Evolutionary conservation across 148 eudicot genomes (phyloP).

Genomic region (Diospyros kaki): DNA sequence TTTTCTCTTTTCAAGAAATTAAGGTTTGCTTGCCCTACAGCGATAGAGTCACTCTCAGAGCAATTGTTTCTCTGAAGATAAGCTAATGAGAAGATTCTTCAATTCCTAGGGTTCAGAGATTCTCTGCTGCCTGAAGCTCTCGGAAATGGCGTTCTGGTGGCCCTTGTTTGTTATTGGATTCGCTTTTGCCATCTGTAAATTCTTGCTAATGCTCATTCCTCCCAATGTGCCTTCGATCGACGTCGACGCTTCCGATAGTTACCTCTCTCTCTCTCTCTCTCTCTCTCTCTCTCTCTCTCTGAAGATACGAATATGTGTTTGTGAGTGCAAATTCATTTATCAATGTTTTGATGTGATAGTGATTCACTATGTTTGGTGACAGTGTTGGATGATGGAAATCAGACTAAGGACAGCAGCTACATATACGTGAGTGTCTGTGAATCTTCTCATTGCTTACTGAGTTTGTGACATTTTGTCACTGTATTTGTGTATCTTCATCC

Average conservation of each 20-base stretch:
- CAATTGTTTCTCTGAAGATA: not conserved
- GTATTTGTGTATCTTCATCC: not conserved
- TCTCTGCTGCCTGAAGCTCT: constrained; percentile 8
- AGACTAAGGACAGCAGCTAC: constrained; percentile 82
- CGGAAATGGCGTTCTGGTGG: constrained; percentile 83
- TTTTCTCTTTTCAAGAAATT: not conserved
- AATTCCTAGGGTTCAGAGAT: constrained; percentile 10
- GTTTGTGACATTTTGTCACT: not conserved
- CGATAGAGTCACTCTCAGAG: not conserved
- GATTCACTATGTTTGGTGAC: constrained; percentile 14
- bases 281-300: too few species aligned
- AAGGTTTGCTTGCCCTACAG: not conserved
- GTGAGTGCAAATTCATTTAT: too few species aligned
- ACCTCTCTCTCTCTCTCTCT: constrained; percentile 23
- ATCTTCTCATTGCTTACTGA: not conserved
- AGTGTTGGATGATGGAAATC: constrained; percentile 90
- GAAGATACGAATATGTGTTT: not conserved
- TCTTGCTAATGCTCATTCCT: constrained; percentile 84
- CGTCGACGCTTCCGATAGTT: constrained; percentile 89
- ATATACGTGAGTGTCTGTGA: constrained; percentile 67
- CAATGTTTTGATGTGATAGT: too few species aligned
- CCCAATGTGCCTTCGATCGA: constrained; percentile 93
- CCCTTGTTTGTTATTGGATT: constrained; percentile 64
- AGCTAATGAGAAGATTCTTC: not conserved
- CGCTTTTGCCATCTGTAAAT: constrained; percentile 68